Evolutionary conservation across 2,329 filamentous ascomycete species (phyloP).

Genomic region (Zymoseptoria pseudotritici): DNA sequence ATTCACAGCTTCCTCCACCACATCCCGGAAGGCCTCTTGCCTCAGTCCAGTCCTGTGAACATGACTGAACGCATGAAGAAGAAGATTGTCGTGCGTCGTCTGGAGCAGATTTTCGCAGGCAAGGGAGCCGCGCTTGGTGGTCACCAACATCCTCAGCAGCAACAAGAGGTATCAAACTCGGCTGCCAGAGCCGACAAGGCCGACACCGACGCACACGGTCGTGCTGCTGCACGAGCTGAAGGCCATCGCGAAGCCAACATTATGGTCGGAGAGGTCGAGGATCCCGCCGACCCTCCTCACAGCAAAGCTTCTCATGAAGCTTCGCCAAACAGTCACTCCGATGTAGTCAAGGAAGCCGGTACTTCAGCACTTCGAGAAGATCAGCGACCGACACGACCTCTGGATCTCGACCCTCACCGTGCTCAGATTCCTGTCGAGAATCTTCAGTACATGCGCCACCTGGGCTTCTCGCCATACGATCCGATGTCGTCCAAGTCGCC

Average conservation of each 20-base stretch:
- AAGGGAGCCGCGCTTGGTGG: slow-evolving; percentile 43
- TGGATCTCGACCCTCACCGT: slow-evolving; percentile 72
- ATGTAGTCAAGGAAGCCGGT: not conserved
- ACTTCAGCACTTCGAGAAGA: slow-evolving; percentile 33
- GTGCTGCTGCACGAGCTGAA: slow-evolving; percentile 27
- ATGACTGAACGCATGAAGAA: slow-evolving; percentile 70
- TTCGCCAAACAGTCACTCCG: slow-evolving; percentile 2
- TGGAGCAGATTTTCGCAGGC: slow-evolving; percentile 78
- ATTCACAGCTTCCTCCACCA: slow-evolving; percentile 65
- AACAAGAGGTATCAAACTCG: slow-evolving; percentile 51
- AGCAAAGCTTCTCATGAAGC: not conserved
- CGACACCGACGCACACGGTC: slow-evolving; percentile 35
- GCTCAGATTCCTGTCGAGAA: slow-evolving; percentile 69
- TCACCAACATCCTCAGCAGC: slow-evolving; percentile 47
- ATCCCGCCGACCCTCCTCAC: slow-evolving; percentile 11
- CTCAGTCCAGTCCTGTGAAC: slow-evolving; percentile 42
- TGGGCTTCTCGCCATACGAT: slow-evolving; percentile 59
- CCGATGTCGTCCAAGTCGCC: slow-evolving; percentile 44
- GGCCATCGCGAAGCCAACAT: slow-evolving; percentile 42
- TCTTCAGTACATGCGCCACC: slow-evolving; percentile 68
- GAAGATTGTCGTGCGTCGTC: slow-evolving; percentile 64
- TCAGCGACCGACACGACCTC: slow-evolving; percentile 68
- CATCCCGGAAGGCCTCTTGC: slow-evolving; percentile 62
- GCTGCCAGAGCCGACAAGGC: slow-evolving; percentile 42
- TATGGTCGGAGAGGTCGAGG: slow-evolving; percentile 27